Conservation (phyloP, 352 stramenopile genomes). For the Pythium sukuiense region DNA sequence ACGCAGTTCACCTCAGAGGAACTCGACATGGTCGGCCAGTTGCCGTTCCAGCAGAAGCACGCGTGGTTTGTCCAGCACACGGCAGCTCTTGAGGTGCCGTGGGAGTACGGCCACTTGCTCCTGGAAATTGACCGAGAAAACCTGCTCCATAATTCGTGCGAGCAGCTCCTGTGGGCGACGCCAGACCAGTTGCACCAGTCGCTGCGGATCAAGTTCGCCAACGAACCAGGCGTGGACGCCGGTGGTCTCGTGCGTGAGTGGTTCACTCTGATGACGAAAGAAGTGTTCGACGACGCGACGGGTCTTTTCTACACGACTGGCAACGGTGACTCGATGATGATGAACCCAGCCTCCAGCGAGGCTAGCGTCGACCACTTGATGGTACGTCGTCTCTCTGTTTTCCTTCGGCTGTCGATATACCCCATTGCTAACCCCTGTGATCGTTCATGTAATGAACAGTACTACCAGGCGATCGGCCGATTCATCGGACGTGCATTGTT, state of each 20-base stretch:
- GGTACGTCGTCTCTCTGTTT: conserved; percentile 35
- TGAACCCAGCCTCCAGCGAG: conserved; percentile 82
- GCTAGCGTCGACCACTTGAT: conserved; percentile 86
- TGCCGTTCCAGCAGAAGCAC: conserved; percentile 88
- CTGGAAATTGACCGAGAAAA: conserved; percentile 88
- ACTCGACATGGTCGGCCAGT: conserved; percentile 58
- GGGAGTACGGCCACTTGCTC: conserved; percentile 85
- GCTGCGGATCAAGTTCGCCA: conserved; percentile 89
- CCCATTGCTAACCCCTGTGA: conserved; percentile 9
- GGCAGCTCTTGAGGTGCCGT: conserved; percentile 80
- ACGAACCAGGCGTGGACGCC: conserved; percentile 90
- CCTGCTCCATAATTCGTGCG: conserved; percentile 88
- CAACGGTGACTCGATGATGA: conserved; percentile 79
- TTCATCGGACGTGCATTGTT: conserved; percentile 88
- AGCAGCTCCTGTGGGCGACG: conserved; percentile 84
- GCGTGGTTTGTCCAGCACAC: conserved; percentile 89
- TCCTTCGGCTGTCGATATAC: too few relatives aligned
- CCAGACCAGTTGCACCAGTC: conserved; percentile 85
- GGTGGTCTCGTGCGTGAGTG: conserved; percentile 90
- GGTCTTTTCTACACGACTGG: conserved; percentile 80
- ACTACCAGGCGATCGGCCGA: conserved; percentile 87
- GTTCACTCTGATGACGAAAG: conserved; percentile 90
- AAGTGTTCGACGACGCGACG: conserved; percentile 85
- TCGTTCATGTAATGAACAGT: conserved; percentile 38
- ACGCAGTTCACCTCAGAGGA: conserved; percentile 69